Percentiles rank a stretch among this genome's conserved stretches.
Conservation (phyloP, 371 early-diverging fungal species). For the Umbelopsis sp. region DNA sequence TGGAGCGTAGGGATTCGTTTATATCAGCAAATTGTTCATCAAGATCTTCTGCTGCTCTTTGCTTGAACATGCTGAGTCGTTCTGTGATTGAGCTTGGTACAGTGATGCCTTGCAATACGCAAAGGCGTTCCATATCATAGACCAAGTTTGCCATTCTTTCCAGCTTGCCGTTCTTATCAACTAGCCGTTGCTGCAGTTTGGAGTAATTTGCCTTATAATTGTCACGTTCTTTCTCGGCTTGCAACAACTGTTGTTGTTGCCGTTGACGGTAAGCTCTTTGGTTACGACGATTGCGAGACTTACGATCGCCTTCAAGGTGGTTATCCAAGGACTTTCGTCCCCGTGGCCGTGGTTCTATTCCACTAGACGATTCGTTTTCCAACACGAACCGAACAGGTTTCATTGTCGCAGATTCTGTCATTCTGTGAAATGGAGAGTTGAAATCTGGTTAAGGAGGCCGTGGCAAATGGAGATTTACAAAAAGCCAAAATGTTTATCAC, state of each 20-base stretch:
- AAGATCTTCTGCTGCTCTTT: slow-evolving; percentile 1
- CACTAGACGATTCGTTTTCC: slow-evolving; percentile 15
- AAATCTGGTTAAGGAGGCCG: too few species aligned
- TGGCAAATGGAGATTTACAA: too few species aligned
- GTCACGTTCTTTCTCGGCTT: slow-evolving; percentile 4
- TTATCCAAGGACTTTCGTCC: slow-evolving; percentile 7
- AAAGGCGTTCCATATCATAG: slow-evolving; percentile 2
- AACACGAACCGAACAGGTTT: slow-evolving; percentile 11
- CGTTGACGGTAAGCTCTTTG: slow-evolving; percentile 9
- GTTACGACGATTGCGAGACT: slow-evolving; percentile 8
- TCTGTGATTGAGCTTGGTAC: not conserved
- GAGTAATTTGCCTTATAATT: not conserved
- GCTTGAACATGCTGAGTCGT: not conserved
- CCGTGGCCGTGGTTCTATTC: slow-evolving; percentile 2
- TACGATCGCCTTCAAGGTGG: not conserved
- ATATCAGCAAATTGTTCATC: slow-evolving; percentile 17
- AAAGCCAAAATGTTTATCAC: not conserved
- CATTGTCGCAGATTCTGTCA: not conserved
- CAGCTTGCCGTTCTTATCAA: slow-evolving; percentile 3
- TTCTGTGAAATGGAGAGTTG: not conserved
- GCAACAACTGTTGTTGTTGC: slow-evolving; percentile 1
- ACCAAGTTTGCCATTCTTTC: slow-evolving; percentile 8
- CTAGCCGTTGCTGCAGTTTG: not conserved
- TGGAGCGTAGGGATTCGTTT: slow-evolving; percentile 7
- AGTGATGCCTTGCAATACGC: not conserved